These are phyloP conservation scores for Talaromyces amestolkiae DNA, from an alignment of 2,329 filamentous ascomycete species.

Conservation along the genomic window DNA sequence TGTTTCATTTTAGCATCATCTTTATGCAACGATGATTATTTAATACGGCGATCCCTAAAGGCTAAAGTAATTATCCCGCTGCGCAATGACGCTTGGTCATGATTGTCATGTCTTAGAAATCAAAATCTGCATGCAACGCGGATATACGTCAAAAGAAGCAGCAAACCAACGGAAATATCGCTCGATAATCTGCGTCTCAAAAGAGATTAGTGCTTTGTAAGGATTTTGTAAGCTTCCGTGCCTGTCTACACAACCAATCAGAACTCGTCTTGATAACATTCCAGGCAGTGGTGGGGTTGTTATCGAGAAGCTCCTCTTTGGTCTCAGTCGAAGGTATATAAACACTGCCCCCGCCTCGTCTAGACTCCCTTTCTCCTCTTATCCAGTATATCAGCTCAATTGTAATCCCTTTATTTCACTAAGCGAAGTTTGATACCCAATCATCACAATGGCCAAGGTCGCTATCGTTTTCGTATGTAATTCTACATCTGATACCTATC, in stretches of 20 bases:
- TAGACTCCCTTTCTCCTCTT: background rate
- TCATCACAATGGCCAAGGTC: conserved; percentile 73
- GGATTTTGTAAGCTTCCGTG: conserved; percentile 15
- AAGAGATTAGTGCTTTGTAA: conserved; percentile 15
- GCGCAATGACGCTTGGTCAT: background rate
- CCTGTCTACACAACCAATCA: conserved; percentile 9
- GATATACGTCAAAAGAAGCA: background rate
- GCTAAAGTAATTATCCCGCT: background rate
- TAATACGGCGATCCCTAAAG: background rate
- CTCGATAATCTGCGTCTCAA: background rate
- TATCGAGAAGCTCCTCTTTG: background rate
- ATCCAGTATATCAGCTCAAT: background rate
- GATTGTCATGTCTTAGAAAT: conserved; percentile 1
- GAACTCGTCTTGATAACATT: background rate
- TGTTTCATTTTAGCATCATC: background rate
- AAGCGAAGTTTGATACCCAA: background rate
- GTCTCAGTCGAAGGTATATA: background rate
- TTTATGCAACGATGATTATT: background rate
- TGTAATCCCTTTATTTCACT: background rate
- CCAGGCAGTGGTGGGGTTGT: background rate
- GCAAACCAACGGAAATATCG: background rate
- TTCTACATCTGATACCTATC: conserved; percentile 2
- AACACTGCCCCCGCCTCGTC: background rate
- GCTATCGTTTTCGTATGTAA: conserved; percentile 80
- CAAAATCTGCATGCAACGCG: background rate